A percentile compares a stretch with the other conserved stretches of the same genome.
Conservation (phyloP, 2,329 filamentous ascomycete genomes). For the Talaromyces sp. region DNA sequence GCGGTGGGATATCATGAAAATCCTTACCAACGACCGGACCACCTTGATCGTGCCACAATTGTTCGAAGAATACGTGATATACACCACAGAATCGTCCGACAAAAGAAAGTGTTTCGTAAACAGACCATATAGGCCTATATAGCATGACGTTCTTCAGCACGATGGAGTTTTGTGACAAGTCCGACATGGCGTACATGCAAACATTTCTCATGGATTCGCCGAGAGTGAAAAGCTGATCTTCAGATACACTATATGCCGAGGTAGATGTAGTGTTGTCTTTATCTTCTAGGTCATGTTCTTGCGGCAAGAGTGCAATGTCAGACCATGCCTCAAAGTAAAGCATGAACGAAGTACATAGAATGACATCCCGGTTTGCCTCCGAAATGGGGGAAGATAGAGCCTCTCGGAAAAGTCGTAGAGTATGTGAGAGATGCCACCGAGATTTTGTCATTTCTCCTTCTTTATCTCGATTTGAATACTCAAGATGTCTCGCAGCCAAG, state of each 20-base stretch:
- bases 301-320: neutral
- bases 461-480: neutral
- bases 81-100: conserved; percentile 1
- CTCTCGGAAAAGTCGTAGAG: conserved; percentile 9
- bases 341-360: conserved; percentile 15
- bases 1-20: neutral
- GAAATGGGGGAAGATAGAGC: neutral
- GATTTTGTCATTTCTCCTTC: neutral
- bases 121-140: conserved; percentile 6
- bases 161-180: neutral
- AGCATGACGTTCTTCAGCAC: neutral
- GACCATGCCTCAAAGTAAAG: conserved; percentile 16
- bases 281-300: neutral
- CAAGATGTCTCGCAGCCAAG: conserved; percentile 13
- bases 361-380: conserved; percentile 4
- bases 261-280: neutral
- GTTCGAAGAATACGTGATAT: neutral
- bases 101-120: neutral
- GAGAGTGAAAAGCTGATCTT: conserved; percentile 11
- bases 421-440: conserved; percentile 6
- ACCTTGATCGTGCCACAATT: neutral
- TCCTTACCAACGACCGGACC: neutral
- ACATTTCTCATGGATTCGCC: conserved; percentile 6
- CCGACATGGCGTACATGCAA: neutral
- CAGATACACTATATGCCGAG: neutral